A percentile compares a stretch with the other conserved stretches of the same genome.
These are phyloP conservation scores for Davidsoniella virescens DNA, from an alignment of 2,329 filamentous ascomycete genomes.

Conservation along the genomic window DNA sequence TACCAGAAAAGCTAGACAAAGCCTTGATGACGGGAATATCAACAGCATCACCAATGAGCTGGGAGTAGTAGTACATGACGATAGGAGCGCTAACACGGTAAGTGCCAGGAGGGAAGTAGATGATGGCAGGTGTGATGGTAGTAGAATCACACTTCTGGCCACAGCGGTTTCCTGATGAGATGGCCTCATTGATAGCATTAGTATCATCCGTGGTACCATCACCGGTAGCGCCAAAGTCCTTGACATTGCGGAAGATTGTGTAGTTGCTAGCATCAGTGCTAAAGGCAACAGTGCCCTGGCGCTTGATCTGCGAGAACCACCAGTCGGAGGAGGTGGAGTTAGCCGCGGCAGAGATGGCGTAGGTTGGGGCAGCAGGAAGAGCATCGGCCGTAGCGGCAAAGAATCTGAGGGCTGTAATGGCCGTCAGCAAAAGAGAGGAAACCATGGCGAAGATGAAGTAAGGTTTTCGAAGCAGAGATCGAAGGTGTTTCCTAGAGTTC, in stretches of 20 bases:
- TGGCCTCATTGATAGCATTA: slow-evolving; percentile 69
- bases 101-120: slow-evolving; percentile 83
- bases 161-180: slow-evolving; percentile 64
- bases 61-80: slow-evolving; percentile 80
- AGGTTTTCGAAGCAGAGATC: background rate
- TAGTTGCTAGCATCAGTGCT: slow-evolving; percentile 30
- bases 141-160: slow-evolving; percentile 67
- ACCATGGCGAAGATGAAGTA: slow-evolving; percentile 8
- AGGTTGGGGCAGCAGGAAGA: slow-evolving; percentile 4
- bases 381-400: slow-evolving; percentile 9
- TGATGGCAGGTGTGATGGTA: slow-evolving; percentile 67
- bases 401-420: slow-evolving; percentile 11
- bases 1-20: slow-evolving; percentile 56
- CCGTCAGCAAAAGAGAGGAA: slow-evolving; percentile 11
- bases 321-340: slow-evolving; percentile 34
- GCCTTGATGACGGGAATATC: slow-evolving; percentile 62
- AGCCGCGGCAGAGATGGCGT: background rate
- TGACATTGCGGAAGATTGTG: slow-evolving; percentile 62
- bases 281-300: slow-evolving; percentile 53
- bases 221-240: slow-evolving; percentile 57
- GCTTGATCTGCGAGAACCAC: slow-evolving; percentile 56
- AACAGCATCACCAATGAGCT: slow-evolving; percentile 69
- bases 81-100: slow-evolving; percentile 70
- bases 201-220: slow-evolving; percentile 65
- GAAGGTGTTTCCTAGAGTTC: slow-evolving; percentile 1